Conservation (phyloP, 2,329 filamentous ascomycete genomes). For the Colletotrichum endophyticum region DNA sequence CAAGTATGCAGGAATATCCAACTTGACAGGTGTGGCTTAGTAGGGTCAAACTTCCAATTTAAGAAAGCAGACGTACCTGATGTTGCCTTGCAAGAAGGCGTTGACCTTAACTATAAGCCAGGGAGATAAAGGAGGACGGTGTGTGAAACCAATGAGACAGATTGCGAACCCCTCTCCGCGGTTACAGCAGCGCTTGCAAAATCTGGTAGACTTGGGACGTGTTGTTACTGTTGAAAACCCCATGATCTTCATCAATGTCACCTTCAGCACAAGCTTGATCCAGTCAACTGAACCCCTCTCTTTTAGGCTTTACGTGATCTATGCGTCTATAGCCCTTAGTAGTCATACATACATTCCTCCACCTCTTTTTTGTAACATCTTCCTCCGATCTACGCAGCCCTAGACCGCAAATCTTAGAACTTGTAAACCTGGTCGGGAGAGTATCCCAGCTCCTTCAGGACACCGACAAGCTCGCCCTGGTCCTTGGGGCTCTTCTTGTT, state of each 20-base stretch:
- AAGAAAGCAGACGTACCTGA: background rate
- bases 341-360: constrained; percentile 3
- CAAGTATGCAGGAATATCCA: background rate
- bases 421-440: constrained; percentile 86
- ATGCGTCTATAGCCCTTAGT: constrained; percentile 14
- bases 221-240: background rate
- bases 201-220: background rate
- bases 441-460: constrained; percentile 81
- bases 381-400: background rate
- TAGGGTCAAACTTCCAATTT: accelerated
- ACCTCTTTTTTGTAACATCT: background rate
- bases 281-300: background rate
- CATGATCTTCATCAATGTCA: background rate
- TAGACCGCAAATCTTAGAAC: constrained; percentile 61
- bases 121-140: background rate
- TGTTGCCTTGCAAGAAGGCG: background rate
- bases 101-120: accelerated
- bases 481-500: constrained; percentile 90
- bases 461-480: constrained; percentile 86
- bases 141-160: accelerated
- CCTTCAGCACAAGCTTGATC: background rate
- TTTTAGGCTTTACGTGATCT: background rate
- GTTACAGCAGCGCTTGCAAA: background rate
- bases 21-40: background rate
- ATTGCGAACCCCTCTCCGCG: accelerated